Evolutionary conservation across 1,139 yeast species (phyloP).

Genomic region (Candida albicans): DNA sequence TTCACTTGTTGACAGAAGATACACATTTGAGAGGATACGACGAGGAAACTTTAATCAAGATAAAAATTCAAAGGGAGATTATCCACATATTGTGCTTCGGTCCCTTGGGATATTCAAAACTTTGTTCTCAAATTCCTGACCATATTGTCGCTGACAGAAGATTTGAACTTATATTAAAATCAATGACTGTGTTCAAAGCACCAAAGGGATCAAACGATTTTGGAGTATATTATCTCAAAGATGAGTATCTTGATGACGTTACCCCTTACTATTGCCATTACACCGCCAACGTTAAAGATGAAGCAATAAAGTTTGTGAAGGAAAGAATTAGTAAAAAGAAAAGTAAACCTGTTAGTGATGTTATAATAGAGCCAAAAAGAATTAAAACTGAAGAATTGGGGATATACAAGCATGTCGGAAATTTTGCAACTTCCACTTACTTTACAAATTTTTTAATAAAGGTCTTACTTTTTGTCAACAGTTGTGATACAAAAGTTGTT

Average conservation of each 20-base stretch:
- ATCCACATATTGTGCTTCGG: constrained; percentile 78
- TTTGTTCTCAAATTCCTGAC: constrained; percentile 72
- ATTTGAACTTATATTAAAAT: constrained; percentile 66
- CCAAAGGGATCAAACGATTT: constrained; percentile 66
- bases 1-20: constrained; percentile 70
- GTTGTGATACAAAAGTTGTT: constrained; percentile 38
- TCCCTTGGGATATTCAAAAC: constrained; percentile 68
- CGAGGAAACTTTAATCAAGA: constrained; percentile 51
- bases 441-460: constrained; percentile 55
- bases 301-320: constrained; percentile 59
- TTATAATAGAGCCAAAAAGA: constrained; percentile 50
- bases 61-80: constrained; percentile 64
- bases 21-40: constrained; percentile 53
- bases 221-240: constrained; percentile 70
- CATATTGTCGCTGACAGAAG: constrained; percentile 68
- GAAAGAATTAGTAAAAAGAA: constrained; percentile 35
- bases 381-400: constrained; percentile 30
- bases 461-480: constrained; percentile 44
- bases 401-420: constrained; percentile 34
- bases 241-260: constrained; percentile 51
- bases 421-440: constrained; percentile 50
- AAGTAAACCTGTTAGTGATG: constrained; percentile 38
- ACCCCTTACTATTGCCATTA: constrained; percentile 86
- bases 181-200: constrained; percentile 59
- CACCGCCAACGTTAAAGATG: constrained; percentile 77